Percentiles rank a stretch among this genome's conserved stretches.
phyloP scores from a whole-genome alignment of 257 asterid genomes.

The Linaria vulgaris region DNA sequence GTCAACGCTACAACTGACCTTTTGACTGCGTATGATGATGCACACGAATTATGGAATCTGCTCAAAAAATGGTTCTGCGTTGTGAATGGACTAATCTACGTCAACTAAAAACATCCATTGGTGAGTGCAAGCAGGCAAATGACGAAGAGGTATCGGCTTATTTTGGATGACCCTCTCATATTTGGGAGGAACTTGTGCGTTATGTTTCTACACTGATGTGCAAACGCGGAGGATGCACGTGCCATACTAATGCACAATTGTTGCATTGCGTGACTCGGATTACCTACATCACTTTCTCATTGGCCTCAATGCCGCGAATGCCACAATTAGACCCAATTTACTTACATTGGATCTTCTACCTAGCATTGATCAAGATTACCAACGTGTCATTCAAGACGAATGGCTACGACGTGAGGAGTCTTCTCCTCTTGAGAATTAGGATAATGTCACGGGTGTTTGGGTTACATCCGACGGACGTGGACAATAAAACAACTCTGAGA shows the following conservation, averaged over 20 bases:
- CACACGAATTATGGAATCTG: not conserved
- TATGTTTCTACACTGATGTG: not conserved
- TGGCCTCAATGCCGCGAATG: too few relatives aligned
- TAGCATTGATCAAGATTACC: too few relatives aligned
- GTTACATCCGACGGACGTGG: too few relatives aligned
- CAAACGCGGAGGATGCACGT: conserved; percentile 1
- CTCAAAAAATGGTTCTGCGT: not conserved
- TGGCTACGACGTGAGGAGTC: too few relatives aligned
- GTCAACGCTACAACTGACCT: not conserved
- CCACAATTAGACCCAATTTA: too few relatives aligned
- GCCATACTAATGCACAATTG: not conserved
- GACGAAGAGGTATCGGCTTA: not conserved
- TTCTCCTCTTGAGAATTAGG: too few relatives aligned
- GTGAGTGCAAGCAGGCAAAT: conserved; percentile 8
- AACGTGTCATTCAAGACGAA: too few relatives aligned
- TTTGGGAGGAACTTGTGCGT: not conserved
- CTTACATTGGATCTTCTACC: too few relatives aligned
- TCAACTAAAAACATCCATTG: not conserved
- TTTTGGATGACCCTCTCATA: not conserved
- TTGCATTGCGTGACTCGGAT: too few relatives aligned
- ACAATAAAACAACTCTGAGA: too few relatives aligned
- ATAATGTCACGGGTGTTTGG: too few relatives aligned
- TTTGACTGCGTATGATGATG: not conserved
- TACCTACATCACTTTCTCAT: too few relatives aligned
- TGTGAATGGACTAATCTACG: not conserved